Percentiles rank a stretch among this genome's conserved stretches.
These are phyloP conservation scores for Leccinum longicurvipes DNA, from an alignment of 768 basidiomycete genomes.

Conservation along the genomic window DNA sequence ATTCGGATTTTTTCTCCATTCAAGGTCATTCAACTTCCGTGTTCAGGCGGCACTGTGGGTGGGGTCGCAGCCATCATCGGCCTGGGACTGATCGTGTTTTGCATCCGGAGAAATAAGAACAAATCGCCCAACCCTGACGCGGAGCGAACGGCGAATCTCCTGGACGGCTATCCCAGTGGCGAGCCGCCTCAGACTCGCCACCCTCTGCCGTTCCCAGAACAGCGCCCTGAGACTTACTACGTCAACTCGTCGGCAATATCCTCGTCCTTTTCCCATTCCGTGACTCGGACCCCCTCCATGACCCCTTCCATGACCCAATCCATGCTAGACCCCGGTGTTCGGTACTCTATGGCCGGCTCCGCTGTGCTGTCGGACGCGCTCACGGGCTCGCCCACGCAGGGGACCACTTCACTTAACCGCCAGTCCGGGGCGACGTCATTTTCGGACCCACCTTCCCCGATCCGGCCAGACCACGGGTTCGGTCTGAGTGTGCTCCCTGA, in stretches of 20 bases:
- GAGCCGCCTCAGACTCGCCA: neutral
- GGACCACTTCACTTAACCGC: neutral
- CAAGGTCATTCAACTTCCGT: neutral
- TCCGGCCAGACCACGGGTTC: neutral
- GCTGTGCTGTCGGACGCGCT: neutral
- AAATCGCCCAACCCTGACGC: neutral
- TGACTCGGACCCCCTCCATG: neutral
- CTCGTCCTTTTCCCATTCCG: neutral
- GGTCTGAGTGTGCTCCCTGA: neutral
- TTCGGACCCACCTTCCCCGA: neutral
- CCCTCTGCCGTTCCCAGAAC: neutral
- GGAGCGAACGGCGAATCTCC: neutral
- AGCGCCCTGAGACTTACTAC: neutral
- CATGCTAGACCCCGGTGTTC: neutral
- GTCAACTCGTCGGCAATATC: neutral
- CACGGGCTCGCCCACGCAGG: neutral
- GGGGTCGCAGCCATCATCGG: neutral
- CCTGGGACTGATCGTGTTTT: neutral
- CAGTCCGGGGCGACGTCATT: neutral
- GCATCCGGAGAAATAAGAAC: neutral
- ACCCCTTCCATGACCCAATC: neutral
- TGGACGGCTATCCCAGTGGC: neutral
- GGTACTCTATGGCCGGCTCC: neutral
- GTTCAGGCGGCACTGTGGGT: neutral
- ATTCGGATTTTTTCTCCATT: neutral